Base-by-base conservation (phyloP, 306 rosid genomes). In the Cicer yamashitae region DNA sequence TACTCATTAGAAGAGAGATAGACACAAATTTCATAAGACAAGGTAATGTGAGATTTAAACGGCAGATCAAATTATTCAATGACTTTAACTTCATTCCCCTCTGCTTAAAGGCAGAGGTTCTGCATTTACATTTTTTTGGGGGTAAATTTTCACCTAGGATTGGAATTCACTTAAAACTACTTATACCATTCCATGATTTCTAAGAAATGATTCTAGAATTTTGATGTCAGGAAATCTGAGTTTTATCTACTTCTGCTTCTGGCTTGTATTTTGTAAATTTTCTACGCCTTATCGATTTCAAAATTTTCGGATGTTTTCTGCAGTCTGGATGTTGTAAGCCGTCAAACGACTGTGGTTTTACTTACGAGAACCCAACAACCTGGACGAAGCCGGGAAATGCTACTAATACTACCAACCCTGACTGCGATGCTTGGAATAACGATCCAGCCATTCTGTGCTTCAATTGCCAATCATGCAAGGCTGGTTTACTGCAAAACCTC, bases 291-390 rank as follows among this genome's bases (percentile, higher is more conserved):
- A 52, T 56, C 52, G 11, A 41, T 52, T 47, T 68, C 51, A 43
- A 4, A 66, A 15, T 53, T 54, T 25, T 9, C 39, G 59, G 6
- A 12, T 77, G 17, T 63, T 54, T 46, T 62, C 2, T 81, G 84
- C 87, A 93, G 97, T 81, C 94, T 65, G 98, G 98, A 64, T 94
- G 97, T 71, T 94, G 97, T 30, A 94, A 90, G 83, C 98, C 98
- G 47, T 13, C 96, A 0, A 67, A 79, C 4, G 84, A 70, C 5
- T 94, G 98, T 7, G 8, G 62, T 5, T 93, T 84, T 62, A 14
- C 4, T 5, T 91, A 85, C 65, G 43, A 1, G 20, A 18, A 20
- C 34, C 88, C 97, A 13, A 85, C 84, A 0, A 13, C 10, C 0
- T 93, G 98, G 98, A 82, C 0, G 0, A 81, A 58, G 5, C 0